Conservation (phyloP, 2,329 filamentous ascomycete genomes). For the Aspergillus sp. region DNA sequence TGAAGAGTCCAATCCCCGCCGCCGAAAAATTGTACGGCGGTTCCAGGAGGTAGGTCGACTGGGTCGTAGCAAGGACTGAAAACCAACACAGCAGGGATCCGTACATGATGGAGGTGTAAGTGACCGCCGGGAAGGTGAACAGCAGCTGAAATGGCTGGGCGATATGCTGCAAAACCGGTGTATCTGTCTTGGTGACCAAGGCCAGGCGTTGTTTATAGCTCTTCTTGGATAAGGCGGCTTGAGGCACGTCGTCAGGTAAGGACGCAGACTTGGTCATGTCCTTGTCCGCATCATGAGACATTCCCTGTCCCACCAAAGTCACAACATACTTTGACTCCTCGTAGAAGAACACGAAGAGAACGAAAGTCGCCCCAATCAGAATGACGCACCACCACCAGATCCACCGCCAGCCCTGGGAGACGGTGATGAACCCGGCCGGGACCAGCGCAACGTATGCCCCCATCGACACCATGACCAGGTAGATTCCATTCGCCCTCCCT, state of each 20-base stretch:
- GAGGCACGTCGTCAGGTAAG: conserved; percentile 6
- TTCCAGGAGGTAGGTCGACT: conserved; percentile 36
- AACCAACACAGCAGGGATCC: conserved; percentile 39
- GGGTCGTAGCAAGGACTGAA: conserved; percentile 37
- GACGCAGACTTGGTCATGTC: too few relatives aligned
- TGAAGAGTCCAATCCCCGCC: conserved; percentile 40
- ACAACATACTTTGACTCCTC: conserved; percentile 38
- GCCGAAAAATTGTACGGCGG: conserved; percentile 44
- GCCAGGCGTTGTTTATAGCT: conserved; percentile 44
- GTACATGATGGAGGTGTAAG: conserved; percentile 41
- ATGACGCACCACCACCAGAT: conserved; percentile 49
- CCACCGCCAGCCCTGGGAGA: conserved; percentile 50
- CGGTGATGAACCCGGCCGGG: conserved; percentile 28
- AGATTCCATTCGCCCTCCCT: conserved; percentile 39
- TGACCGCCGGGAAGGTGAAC: conserved; percentile 50
- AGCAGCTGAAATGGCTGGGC: conserved; percentile 31
- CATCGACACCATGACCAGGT: conserved; percentile 37
- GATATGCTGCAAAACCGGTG: conserved; percentile 22
- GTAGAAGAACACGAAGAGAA: conserved; percentile 46
- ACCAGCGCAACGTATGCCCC: conserved; percentile 30
- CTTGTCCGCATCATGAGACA: neutral
- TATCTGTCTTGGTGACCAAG: conserved; percentile 25
- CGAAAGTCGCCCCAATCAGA: conserved; percentile 36
- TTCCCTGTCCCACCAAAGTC: neutral
- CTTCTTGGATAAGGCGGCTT: neutral